Evolutionary conservation across 805 yeast species (phyloP), one percentile per base, ranked within the genome.

Genomic region (Monosporozyma solicola): DNA sequence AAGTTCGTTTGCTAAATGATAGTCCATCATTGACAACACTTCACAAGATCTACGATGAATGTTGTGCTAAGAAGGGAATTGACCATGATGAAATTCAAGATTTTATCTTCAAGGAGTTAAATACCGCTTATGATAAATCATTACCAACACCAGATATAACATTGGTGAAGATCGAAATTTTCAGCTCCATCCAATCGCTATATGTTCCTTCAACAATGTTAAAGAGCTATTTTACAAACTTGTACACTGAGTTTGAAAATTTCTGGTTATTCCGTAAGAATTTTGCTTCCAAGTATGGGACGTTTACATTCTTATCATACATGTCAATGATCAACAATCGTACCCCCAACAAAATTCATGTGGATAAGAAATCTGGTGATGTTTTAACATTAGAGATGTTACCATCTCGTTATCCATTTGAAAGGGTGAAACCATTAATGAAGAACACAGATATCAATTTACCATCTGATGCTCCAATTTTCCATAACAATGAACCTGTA

Each of bases 241-340:
- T 83, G 43, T 94, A 83, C 68, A 77, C 84, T 11, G 79, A 82
- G 54, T 95, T 85, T 66, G 97, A 87, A 68, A 97, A 92, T 63
- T 94, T 92, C 75, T 94, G 99, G 99, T 72, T 92, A 51, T 94
- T 95, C 83, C 80, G 98, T 57, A 89, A 90, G 62, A 97, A 91
- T 64, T 95, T 94, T 65, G 82, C 97, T 5, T 84, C 95, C 29
- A 96, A 91, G 69, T 94, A 92, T 70, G 97, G 97, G 4, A 83
- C 96, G 0, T 86, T 94, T 61, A 82, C 89, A 46, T 92, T 92
- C 69, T 83, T 91, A 77, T 87, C 98, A 0, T 89, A 88, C 64
- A 85, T 92, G 90, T 82, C 94, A 87, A 84, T 95, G 71, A 87
- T 94, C 62, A 89, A 89, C 66, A 82, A 85, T 48, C 82, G 99